Base-by-base conservation (phyloP, 1,284 basidiomycete species). In the Golubevia pallescens region DNA sequence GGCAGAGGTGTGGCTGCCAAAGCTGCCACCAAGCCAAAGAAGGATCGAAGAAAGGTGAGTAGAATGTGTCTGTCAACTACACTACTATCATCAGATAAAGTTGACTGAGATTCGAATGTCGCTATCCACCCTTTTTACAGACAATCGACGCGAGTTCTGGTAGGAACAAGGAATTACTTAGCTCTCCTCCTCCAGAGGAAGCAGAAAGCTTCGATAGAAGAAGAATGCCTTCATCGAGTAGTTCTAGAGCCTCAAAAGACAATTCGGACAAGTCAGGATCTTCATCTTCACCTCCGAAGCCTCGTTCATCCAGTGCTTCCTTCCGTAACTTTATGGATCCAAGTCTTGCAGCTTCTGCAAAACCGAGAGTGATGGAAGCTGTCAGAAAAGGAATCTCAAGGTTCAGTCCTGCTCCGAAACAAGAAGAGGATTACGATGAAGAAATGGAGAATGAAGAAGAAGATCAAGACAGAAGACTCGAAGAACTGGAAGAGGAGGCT, bases 271-370 rank as follows among this genome's bases (percentile, higher is more conserved):
- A 16, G 8, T 48, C 42, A 13, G 42, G 42, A 48, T 48, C 42
- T 48, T 10, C 10, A 13, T 48, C 42, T 13, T 48, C 42, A 13
- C 16, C 42, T 16, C 42, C 42, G 8, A 10, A 10, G 8, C 42
- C 42, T 13, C 42, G 42, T 16, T 48, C 42, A 16, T 48, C 60
- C 48, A 20, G 53, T 23, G 52, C 60, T 8, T 16, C 48, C 4
- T 24, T 61, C 60, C 42, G 51, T 32, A 76, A 74, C 62, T 76
- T 74, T 52, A 78, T 78, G 72, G 75, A 78, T 53, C 66, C 69
- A n/a, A 38, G 59, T 7, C 64, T 74, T 14, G 66, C 69, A 14
- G 58, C 69, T 1, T 57, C 63, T 16, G 75, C 75, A 4, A 71
- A 74, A 32, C 70, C 75, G 7, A 69, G 75, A 42, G 61, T 70